Evolutionary conservation across 2,329 filamentous ascomycete species (phyloP).

Genomic region (Bimuria novae-zelandiae): DNA sequence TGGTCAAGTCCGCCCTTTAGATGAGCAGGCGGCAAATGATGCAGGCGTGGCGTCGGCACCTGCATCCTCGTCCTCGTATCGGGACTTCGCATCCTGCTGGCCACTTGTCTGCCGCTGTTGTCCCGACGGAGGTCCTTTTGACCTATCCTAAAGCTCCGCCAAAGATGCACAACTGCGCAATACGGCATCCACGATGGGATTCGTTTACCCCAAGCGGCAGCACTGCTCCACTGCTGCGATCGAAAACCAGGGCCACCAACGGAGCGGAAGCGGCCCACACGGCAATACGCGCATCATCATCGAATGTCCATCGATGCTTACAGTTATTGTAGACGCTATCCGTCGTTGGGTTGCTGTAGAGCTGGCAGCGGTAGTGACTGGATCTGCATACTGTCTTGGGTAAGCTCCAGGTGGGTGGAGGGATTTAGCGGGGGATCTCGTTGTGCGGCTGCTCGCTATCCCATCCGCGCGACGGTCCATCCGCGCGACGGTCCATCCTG

Average conservation of each 20-base stretch:
- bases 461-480: conserved; percentile 26
- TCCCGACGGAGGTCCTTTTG: conserved; percentile 3
- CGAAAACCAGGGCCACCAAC: not conserved
- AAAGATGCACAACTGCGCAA: conserved; percentile 3
- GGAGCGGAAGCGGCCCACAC: not conserved
- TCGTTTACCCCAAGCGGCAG: conserved; percentile 12
- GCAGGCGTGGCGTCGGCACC: conserved; percentile 11
- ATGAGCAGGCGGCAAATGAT: conserved; percentile 3
- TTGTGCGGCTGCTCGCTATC: conserved; percentile 25
- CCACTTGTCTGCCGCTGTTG: conserved; percentile 3
- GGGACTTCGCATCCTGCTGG: conserved; percentile 8
- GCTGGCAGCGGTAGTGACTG: conserved; percentile 23
- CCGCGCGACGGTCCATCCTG: conserved; percentile 22
- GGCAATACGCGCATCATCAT: conserved; percentile 5
- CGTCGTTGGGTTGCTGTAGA: conserved; percentile 8
- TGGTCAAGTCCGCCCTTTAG: conserved; percentile 2
- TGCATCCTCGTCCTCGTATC: conserved; percentile 8
- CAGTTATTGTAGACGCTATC: conserved; percentile 8
- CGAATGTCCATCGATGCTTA: conserved; percentile 11
- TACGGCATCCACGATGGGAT: conserved; percentile 1
- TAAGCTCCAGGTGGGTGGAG: conserved; percentile 27
- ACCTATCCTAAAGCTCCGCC: conserved; percentile 4
- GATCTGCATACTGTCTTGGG: conserved; percentile 40
- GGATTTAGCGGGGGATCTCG: conserved; percentile 21
- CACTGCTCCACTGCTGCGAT: conserved; percentile 1